Conservation (phyloP, 2,329 filamentous ascomycete species). For the Rhinocladiella similis region DNA sequence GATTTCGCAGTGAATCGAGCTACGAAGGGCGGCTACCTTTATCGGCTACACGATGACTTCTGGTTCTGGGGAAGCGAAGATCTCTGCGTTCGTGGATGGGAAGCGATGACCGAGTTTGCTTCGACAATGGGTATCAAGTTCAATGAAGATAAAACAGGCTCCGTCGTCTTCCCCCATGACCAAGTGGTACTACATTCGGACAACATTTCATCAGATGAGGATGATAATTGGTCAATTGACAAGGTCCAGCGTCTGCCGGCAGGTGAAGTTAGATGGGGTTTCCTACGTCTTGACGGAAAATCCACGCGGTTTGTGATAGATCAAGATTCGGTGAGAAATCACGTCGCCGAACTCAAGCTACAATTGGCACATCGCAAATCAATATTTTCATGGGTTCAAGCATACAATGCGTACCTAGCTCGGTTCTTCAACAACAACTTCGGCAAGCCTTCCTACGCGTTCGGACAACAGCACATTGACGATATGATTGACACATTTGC, state of each 20-base stretch:
- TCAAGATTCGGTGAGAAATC: slow-evolving; percentile 57
- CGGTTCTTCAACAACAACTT: slow-evolving; percentile 62
- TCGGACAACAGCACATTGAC: slow-evolving; percentile 57
- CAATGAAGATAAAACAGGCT: slow-evolving; percentile 60
- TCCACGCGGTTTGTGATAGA: slow-evolving; percentile 61
- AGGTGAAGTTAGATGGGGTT: slow-evolving; percentile 60
- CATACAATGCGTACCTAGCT: slow-evolving; percentile 60
- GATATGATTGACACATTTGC: slow-evolving; percentile 54
- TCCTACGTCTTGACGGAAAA: slow-evolving; percentile 56
- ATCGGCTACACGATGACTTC: slow-evolving; percentile 65
- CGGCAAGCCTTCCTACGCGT: slow-evolving; percentile 55
- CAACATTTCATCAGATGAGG: background rate
- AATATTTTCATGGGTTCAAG: slow-evolving; percentile 60
- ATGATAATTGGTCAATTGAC: background rate
- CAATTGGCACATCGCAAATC: slow-evolving; percentile 59
- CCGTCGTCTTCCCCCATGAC: slow-evolving; percentile 35
- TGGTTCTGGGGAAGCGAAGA: slow-evolving; percentile 65
- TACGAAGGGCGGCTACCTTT: slow-evolving; percentile 48
- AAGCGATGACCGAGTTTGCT: slow-evolving; percentile 56
- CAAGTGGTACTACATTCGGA: background rate
- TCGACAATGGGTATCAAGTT: slow-evolving; percentile 58
- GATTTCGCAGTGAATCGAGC: slow-evolving; percentile 64
- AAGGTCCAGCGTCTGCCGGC: slow-evolving; percentile 41
- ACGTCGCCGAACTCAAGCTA: slow-evolving; percentile 59
- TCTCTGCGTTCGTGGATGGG: slow-evolving; percentile 60